phyloP scores from a whole-genome alignment of 108 stramenopile species.

The Cyclotella choctawhatcheeana region DNA sequence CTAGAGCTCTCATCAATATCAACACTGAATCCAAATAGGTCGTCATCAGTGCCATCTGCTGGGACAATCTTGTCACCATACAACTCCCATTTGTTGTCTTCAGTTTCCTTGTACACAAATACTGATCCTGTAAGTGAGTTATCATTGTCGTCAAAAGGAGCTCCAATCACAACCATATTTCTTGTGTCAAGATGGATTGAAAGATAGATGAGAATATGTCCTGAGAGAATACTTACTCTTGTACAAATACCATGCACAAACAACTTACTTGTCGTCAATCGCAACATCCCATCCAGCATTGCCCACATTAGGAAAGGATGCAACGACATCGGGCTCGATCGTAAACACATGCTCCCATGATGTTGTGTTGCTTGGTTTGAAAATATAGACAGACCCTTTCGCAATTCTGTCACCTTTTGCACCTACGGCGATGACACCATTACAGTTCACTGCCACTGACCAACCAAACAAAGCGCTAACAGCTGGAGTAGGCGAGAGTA shows the following conservation, averaged over 20 bases:
- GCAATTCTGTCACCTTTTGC: slow-evolving; percentile 14
- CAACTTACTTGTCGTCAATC: slow-evolving; percentile 8
- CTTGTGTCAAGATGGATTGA: no score
- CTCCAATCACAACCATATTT: slow-evolving; percentile 17
- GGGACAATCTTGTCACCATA: not conserved
- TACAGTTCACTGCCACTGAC: slow-evolving; percentile 25
- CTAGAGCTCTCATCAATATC: slow-evolving; percentile 21
- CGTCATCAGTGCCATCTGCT: slow-evolving; percentile 9
- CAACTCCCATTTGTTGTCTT: not conserved
- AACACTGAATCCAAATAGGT: slow-evolving; percentile 28
- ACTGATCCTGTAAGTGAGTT: slow-evolving; percentile 12
- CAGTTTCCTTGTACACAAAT: slow-evolving; percentile 20
- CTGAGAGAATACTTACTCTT: no score
- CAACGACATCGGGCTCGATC: slow-evolving; percentile 8
- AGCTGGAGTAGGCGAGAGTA: slow-evolving; percentile 10
- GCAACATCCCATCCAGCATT: slow-evolving; percentile 31
- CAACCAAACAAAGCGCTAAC: slow-evolving; percentile 26
- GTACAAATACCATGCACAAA: not conserved
- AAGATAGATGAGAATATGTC: no score
- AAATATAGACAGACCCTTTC: slow-evolving; percentile 26
- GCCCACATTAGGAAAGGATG: slow-evolving; percentile 6
- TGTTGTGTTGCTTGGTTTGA: not conserved
- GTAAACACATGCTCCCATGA: slow-evolving; percentile 14
- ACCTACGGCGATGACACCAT: slow-evolving; percentile 18
- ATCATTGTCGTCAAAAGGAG: slow-evolving; percentile 14